A percentile compares a stretch with the other conserved stretches of the same genome.
Conservation (phyloP, 805 yeast species). For the Kodamaea lidongshanica region DNA sequence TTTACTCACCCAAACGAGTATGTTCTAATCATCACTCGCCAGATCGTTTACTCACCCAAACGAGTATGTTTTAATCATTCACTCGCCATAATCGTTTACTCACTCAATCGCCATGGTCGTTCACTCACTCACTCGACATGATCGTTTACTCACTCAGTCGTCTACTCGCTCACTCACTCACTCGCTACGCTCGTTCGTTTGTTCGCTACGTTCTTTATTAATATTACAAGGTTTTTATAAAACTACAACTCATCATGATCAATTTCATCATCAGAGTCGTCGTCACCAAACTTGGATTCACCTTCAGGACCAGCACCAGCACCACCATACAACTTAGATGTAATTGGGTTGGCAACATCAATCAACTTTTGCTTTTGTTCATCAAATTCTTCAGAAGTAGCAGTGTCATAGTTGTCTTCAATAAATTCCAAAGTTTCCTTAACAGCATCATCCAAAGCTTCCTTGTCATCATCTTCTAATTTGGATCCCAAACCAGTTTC, state of each 20-base stretch:
- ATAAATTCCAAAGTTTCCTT: constrained; percentile 83
- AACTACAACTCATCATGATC: constrained; percentile 41
- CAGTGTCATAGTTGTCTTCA: constrained; percentile 78
- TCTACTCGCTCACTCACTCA: too few species aligned
- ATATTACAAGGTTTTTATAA: constrained; percentile 6
- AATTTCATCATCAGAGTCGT: constrained; percentile 38
- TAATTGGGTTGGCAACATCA: constrained; percentile 84
- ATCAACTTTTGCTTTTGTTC: constrained; percentile 83
- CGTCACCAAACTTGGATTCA: constrained; percentile 35
- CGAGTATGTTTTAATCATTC: too few species aligned
- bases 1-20: too few species aligned
- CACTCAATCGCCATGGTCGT: too few species aligned
- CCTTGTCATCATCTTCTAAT: constrained; percentile 86
- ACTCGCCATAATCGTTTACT: too few species aligned
- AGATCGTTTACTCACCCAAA: too few species aligned
- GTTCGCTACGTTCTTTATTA: constrained; percentile 2
- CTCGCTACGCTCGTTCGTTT: too few species aligned
- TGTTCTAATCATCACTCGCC: too few species aligned
- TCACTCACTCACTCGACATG: too few species aligned
- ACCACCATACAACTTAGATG: constrained; percentile 64
- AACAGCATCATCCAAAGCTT: constrained; percentile 78
- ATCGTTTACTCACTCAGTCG: too few species aligned
- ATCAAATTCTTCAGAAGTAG: constrained; percentile 87
- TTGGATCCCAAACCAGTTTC: constrained; percentile 59
- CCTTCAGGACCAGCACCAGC: constrained; percentile 43